Base-by-base conservation (phyloP, 192 early-diverging fungal species). In the Glomus cerebriforme region DNA sequence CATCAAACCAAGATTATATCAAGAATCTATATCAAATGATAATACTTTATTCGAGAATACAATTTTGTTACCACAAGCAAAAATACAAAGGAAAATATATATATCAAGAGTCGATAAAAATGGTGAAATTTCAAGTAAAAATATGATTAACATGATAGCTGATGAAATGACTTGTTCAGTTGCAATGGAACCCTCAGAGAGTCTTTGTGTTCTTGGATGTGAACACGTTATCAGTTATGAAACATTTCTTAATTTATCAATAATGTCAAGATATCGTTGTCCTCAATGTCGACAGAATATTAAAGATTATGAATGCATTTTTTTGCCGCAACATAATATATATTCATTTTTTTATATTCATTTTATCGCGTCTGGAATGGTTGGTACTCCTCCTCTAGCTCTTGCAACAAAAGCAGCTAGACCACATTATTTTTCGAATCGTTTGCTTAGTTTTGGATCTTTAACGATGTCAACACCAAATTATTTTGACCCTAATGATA, bases 141-240 rank as follows among this genome's bases (percentile, higher is more conserved):
- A 29, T 29, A 13, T 63, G 8, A 27, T 63, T 12, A 10, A 63
- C 7, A 29, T 63, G 3, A 63, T 63, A 27, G 62, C 62, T 27
- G 62, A 63, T 29, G 62, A 63, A 63, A 63, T 63, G n/a, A 63
- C 24, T 24, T 63, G 62, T 29, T 63, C 62, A 0, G 62, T 63
- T 24, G 27, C 62, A 29, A 0, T 63, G 24, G 62, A 63, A 63
- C 62, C 62, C 0, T 24, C 24, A 63, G 62, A 63, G 3, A 29
- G 19, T 63, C 27, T 63, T 24, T 63, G 62, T 63, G 27, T 63
- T 63, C 27, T 63, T 27, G 62, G 62, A 4, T 63, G 62, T 63
- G 19, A 63, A 12, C 62, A 63, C 13, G 27, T 4, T 7, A 63
- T 63, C 6, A 63, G 62, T 29, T 3, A 27, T 26, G 62, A 63